Conservation (phyloP, 306 rosid genomes). For the Prosopis cineraria region DNA sequence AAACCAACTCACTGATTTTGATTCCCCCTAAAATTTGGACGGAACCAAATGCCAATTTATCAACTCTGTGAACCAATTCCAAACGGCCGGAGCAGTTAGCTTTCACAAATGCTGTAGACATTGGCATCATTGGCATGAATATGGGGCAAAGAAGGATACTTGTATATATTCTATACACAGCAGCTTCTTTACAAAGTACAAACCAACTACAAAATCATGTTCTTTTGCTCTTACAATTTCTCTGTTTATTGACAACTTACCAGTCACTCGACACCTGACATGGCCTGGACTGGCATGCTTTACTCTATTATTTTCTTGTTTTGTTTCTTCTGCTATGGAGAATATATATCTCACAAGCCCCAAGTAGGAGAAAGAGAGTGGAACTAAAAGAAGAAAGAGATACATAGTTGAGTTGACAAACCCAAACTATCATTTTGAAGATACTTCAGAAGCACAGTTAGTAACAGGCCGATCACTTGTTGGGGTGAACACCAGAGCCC, state of each 20-base stretch:
- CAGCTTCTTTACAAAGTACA: conserved; percentile 62
- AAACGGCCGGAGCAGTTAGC: no score
- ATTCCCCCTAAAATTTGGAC: no score
- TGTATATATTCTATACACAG: conserved; percentile 47
- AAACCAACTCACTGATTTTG: no score
- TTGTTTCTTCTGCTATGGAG: conserved; percentile 29
- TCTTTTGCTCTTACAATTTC: conserved; percentile 39
- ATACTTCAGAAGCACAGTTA: conserved; percentile 73
- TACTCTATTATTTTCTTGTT: conserved; percentile 31
- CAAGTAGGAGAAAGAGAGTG: conserved; percentile 14
- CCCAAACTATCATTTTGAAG: conserved; percentile 62
- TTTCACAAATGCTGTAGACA: no score
- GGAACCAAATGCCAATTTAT: no score
- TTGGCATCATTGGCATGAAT: no score
- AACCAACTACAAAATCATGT: conserved; percentile 44
- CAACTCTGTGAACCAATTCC: no score
- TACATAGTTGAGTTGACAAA: conserved; percentile 27
- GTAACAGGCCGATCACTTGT: conserved; percentile 75
- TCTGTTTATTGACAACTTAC: conserved; percentile 68
- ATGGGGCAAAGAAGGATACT: conserved; percentile 9
- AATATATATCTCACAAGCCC: conserved; percentile 51
- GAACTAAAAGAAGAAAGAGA: neutral
- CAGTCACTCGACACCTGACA: conserved; percentile 82
- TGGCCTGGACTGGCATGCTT: conserved; percentile 93
- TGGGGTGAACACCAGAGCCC: conserved; percentile 94